A percentile compares a stretch with the other conserved stretches of the same genome.
Conservation (phyloP, 352 stramenopile species). For the Plasmopara muralis region DNA sequence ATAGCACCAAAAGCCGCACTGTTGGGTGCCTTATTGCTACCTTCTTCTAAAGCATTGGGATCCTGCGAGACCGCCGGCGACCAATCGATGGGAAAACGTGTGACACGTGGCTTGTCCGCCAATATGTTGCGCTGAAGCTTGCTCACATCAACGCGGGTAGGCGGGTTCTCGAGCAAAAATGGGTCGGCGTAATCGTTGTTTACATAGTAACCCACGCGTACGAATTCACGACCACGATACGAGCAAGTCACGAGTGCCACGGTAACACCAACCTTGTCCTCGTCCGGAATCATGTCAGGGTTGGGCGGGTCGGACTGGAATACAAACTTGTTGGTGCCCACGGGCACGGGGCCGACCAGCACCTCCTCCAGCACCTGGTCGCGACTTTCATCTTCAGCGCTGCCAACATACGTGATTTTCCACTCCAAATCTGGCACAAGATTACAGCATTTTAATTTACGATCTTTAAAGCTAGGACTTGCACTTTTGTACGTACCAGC, state of each 20-base stretch:
- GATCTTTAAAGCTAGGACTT: neutral
- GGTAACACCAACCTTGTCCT: slow-evolving; percentile 98
- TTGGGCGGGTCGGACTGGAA: slow-evolving; percentile 94
- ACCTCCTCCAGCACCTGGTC: slow-evolving; percentile 98
- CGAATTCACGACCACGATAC: slow-evolving; percentile 96
- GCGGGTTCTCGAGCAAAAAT: slow-evolving; percentile 78
- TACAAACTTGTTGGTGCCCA: slow-evolving; percentile 98
- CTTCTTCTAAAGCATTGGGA: slow-evolving; percentile 36
- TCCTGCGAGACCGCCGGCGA: slow-evolving; percentile 48
- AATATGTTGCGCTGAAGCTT: slow-evolving; percentile 96
- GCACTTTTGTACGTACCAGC: slow-evolving; percentile 58
- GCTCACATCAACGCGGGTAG: slow-evolving; percentile 76
- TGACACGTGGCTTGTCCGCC: slow-evolving; percentile 94
- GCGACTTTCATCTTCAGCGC: slow-evolving; percentile 90
- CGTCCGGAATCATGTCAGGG: slow-evolving; percentile 86
- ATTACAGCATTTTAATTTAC: slow-evolving; percentile 2
- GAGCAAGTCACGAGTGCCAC: slow-evolving; percentile 97
- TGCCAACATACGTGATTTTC: slow-evolving; percentile 99
- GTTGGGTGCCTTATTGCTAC: slow-evolving; percentile 17
- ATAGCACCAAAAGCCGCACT: slow-evolving; percentile 19
- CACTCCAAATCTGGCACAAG: slow-evolving; percentile 93
- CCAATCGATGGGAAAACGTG: slow-evolving; percentile 96
- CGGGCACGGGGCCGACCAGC: slow-evolving; percentile 95
- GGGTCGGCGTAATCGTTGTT: slow-evolving; percentile 98
- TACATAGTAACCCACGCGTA: slow-evolving; percentile 97